Evolutionary conservation across 225 moss, liverwort and hornwort species (phyloP).

Genomic region (Rhytidiadelphus loreus): DNA sequence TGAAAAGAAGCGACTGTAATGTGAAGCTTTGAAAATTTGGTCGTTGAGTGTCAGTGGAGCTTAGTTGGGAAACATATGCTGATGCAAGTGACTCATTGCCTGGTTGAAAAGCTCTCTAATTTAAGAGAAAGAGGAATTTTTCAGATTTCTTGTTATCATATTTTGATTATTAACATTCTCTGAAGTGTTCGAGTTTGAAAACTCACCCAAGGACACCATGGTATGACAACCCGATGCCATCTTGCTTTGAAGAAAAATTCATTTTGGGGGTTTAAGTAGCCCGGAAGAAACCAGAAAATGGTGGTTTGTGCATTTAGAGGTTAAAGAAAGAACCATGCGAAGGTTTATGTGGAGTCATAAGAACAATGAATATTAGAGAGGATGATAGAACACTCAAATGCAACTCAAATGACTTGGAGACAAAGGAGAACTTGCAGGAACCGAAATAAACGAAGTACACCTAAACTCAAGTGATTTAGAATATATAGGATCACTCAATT

Average conservation of each 20-base stretch:
- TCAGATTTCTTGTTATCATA: not conserved
- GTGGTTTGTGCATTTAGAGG: not conserved
- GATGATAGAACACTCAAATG: not conserved
- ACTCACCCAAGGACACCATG: not conserved
- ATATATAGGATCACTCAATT: too few relatives aligned
- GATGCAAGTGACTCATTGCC: not conserved
- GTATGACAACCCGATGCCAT: not conserved
- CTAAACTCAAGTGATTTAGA: not conserved
- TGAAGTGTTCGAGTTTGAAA: not conserved
- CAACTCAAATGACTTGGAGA: not conserved
- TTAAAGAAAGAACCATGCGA: not conserved
- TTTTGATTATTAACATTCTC: not conserved
- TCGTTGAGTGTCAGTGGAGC: not conserved
- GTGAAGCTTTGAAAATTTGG: not conserved
- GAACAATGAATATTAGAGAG: not conserved
- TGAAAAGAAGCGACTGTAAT: not conserved
- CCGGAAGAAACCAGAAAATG: not conserved
- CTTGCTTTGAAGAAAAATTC: not conserved
- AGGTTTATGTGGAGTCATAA: not conserved
- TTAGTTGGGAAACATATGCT: not conserved
- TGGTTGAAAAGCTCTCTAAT: not conserved
- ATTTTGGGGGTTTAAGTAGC: not conserved
- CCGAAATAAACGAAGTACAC: not conserved
- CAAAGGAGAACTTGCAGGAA: not conserved
- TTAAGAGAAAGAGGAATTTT: not conserved